phyloP scores from a whole-genome alignment of 2,329 filamentous ascomycete species.

The Beauveria sp. region DNA sequence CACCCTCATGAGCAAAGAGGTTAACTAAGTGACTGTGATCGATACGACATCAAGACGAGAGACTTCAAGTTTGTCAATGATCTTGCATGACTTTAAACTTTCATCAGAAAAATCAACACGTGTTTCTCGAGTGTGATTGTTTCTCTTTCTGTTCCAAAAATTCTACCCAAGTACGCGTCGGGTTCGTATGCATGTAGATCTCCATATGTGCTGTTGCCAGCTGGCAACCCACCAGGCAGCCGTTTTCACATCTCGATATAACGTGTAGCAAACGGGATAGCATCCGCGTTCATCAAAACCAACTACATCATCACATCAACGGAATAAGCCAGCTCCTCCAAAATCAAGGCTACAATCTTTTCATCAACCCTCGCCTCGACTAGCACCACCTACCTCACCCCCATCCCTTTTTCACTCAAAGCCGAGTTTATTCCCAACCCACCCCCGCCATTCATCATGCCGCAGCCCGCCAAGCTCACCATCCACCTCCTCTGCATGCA shows the following conservation, averaged over 20 bases:
- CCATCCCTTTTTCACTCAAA: no score
- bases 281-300: neutral
- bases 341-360: neutral
- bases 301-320: neutral
- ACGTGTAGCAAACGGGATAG: neutral
- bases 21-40: no score
- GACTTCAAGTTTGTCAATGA: no score
- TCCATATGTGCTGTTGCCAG: neutral
- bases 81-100: no score
- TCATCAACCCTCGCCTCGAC: neutral
- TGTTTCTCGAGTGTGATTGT: no score
- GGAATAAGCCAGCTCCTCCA: neutral
- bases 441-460: neutral
- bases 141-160: neutral
- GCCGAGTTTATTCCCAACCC: neutral
- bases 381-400: neutral
- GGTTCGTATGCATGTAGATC: neutral
- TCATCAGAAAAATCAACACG: neutral
- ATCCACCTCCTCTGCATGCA: constrained; percentile 12
- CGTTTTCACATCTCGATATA: neutral
- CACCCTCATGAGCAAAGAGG: no score
- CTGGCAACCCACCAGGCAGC: neutral
- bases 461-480: neutral
- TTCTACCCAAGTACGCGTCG: no score
- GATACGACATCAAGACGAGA: no score